Evolutionary conservation across 163 green algal genomes (phyloP).

Genomic region (Chlorella variabilis): DNA sequence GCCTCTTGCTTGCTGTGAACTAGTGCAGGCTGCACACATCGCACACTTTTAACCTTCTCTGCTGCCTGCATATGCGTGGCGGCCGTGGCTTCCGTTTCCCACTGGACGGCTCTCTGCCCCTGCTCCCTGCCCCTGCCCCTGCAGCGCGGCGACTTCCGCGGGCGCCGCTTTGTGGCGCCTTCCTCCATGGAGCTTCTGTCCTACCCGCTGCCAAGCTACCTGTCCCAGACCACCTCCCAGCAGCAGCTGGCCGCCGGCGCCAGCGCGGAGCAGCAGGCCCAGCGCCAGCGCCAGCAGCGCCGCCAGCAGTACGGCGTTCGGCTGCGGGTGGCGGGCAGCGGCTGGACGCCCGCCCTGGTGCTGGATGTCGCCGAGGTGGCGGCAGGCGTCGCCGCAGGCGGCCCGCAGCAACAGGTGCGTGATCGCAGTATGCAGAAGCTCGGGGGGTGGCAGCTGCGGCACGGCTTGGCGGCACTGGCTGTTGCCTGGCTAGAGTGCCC

Average conservation of each 20-base stretch:
- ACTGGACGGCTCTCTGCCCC: too few relatives aligned
- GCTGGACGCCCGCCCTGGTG: constrained; percentile 69
- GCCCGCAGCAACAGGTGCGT: neutral
- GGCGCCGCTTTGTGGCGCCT: constrained; percentile 49
- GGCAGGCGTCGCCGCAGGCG: neutral
- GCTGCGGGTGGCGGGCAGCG: constrained; percentile 55
- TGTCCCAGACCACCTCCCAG: neutral
- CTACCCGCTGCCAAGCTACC: constrained; percentile 40
- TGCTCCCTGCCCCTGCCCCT: neutral
- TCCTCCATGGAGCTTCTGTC: constrained; percentile 70
- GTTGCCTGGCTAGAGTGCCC: too few relatives aligned
- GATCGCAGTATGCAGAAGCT: too few relatives aligned
- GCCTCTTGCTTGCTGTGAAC: too few relatives aligned
- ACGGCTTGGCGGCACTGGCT: too few relatives aligned
- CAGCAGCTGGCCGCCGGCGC: constrained; percentile 10
- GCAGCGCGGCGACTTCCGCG: constrained; percentile 9
- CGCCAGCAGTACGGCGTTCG: constrained; percentile 50
- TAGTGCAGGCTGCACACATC: too few relatives aligned
- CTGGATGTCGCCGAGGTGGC: constrained; percentile 50
- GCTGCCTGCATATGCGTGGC: too few relatives aligned
- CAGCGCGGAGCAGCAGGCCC: neutral
- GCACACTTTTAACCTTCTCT: too few relatives aligned
- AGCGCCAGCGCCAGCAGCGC: constrained; percentile 4
- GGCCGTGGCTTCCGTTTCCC: too few relatives aligned
- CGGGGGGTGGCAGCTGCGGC: too few relatives aligned